Evolutionary conservation across 768 basidiomycete species (phyloP).

Genomic region (Leccinellum albellum): DNA sequence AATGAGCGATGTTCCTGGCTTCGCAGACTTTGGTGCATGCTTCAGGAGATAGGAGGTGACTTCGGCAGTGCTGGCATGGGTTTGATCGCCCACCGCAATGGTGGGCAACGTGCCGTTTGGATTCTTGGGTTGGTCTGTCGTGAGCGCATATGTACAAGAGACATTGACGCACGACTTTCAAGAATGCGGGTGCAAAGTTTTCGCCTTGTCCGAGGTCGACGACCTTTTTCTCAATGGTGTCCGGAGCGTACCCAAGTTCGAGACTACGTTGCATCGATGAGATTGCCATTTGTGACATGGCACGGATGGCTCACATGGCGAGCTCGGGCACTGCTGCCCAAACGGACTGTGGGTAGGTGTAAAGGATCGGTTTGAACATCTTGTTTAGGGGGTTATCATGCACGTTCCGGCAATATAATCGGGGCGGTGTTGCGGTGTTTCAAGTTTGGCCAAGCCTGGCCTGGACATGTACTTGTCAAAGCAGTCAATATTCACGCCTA

Average conservation of each 20-base stretch:
- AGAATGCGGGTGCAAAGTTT: conserved; percentile 46
- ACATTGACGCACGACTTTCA: conserved; percentile 33
- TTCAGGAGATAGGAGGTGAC: conserved; percentile 41
- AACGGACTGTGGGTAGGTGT: conserved; percentile 35
- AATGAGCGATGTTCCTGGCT: conserved; percentile 35
- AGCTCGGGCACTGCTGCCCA: conserved; percentile 42
- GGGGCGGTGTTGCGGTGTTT: background rate
- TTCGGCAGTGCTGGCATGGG: conserved; percentile 38
- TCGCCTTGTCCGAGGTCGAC: conserved; percentile 45
- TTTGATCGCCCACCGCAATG: conserved; percentile 33
- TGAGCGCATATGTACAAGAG: background rate
- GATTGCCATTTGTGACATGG: too few species aligned
- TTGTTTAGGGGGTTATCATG: background rate
- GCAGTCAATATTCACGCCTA: conserved; percentile 2
- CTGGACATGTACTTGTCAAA: background rate
- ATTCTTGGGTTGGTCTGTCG: conserved; percentile 32
- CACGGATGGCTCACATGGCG: conserved; percentile 34
- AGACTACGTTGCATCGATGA: conserved; percentile 22
- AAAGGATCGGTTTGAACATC: conserved; percentile 29
- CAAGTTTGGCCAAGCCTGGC: background rate
- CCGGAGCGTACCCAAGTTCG: conserved; percentile 41
- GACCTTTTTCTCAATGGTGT: conserved; percentile 33
- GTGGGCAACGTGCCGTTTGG: conserved; percentile 43
- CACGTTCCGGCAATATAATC: background rate
- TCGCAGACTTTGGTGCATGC: conserved; percentile 35